A percentile compares a stretch with the other conserved stretches of the same genome.
These are phyloP conservation scores for Fusarium siculi DNA, from an alignment of 2,329 filamentous ascomycete genomes.

Conservation along the genomic window DNA sequence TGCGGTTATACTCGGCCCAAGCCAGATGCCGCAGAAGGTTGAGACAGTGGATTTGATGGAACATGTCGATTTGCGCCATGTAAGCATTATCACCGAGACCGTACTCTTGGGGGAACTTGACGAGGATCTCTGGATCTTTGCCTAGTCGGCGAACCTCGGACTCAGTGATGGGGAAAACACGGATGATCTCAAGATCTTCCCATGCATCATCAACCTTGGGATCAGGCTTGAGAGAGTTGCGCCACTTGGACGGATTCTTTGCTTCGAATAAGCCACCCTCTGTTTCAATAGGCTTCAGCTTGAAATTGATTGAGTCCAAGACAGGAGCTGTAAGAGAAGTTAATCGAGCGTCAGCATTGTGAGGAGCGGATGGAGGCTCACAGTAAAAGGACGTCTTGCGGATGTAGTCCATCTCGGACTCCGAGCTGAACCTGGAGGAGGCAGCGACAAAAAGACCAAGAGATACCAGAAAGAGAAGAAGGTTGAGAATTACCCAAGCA, in stretches of 20 bases:
- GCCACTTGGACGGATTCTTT: slow-evolving; percentile 9
- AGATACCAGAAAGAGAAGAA: not conserved
- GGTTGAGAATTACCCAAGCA: not conserved
- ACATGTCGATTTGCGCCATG: slow-evolving; percentile 15
- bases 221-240: not conserved
- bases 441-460: not conserved
- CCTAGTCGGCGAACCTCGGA: not conserved
- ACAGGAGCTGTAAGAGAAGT: not conserved
- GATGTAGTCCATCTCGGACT: not conserved
- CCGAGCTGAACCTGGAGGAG: not conserved
- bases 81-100: slow-evolving; percentile 6
- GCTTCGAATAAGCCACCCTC: slow-evolving; percentile 15
- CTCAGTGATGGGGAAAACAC: slow-evolving; percentile 6
- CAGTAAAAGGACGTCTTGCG: slow-evolving; percentile 9
- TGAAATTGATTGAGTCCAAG: not conserved
- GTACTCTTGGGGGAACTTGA: slow-evolving; percentile 11
- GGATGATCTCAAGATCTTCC: slow-evolving; percentile 12
- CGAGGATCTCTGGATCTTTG: slow-evolving; percentile 12
- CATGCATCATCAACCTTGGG: slow-evolving; percentile 6
- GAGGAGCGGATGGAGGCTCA: not conserved
- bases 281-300: not conserved
- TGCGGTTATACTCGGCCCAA: slow-evolving; percentile 8
- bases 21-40: slow-evolving; percentile 4
- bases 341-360: accelerated
- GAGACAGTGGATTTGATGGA: slow-evolving; percentile 14